Conservation (phyloP, 208 protist species). For the Wallacemonas sp. region DNA sequence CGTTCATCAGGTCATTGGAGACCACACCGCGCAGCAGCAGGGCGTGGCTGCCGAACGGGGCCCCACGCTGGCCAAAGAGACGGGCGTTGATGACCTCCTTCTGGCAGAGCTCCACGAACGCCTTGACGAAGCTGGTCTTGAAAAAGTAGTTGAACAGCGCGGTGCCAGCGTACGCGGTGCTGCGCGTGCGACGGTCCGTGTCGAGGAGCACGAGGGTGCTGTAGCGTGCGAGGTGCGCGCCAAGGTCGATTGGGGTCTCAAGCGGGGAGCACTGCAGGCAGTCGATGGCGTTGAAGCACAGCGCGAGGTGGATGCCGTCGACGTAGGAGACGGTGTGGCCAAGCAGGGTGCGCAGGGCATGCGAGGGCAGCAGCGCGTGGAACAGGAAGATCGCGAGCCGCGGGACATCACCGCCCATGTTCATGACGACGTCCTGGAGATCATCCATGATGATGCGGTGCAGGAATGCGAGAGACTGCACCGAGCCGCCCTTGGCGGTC, state of each 20-base stretch:
- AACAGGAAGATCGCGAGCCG: constrained; percentile 73
- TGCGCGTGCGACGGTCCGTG: constrained; percentile 27
- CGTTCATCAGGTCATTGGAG: constrained; percentile 53
- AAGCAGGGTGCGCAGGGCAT: constrained; percentile 67
- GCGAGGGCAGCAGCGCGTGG: constrained; percentile 69
- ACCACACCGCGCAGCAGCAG: constrained; percentile 25
- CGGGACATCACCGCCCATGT: constrained; percentile 54
- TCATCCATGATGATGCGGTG: constrained; percentile 72
- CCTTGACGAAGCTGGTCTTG: constrained; percentile 49
- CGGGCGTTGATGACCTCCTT: constrained; percentile 56
- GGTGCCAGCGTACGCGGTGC: constrained; percentile 37
- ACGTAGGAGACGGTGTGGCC: constrained; percentile 59
- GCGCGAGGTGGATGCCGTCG: constrained; percentile 74
- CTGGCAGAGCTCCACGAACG: constrained; percentile 69
- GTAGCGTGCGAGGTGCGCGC: constrained; percentile 54
- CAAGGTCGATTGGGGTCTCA: constrained; percentile 68
- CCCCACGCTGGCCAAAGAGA: constrained; percentile 60
- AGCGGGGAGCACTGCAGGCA: constrained; percentile 42
- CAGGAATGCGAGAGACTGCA: constrained; percentile 64
- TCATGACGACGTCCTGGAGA: constrained; percentile 58
- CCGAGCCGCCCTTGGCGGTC: constrained; percentile 29
- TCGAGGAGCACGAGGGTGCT: constrained; percentile 62
- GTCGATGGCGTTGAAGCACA: constrained; percentile 69
- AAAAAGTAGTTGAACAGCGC: constrained; percentile 75
- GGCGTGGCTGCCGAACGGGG: constrained; percentile 18